Percentiles rank a stretch among this genome's conserved stretches.
Evolutionary conservation across 495 filamentous ascomycete species (phyloP).

Genomic region (Immersiella caudata): DNA sequence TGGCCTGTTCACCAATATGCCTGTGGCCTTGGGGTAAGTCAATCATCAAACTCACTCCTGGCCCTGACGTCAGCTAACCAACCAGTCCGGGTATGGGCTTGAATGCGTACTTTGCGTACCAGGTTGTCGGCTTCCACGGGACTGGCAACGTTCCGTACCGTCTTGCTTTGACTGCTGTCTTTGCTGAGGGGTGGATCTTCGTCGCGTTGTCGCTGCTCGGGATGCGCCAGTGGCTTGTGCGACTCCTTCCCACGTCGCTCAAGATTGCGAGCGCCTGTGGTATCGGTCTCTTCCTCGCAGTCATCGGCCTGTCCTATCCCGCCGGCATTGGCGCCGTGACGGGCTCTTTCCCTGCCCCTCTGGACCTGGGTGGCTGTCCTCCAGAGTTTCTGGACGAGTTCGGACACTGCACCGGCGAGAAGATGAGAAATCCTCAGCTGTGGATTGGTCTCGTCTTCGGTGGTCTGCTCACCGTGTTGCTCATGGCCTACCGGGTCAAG

Average conservation of each 20-base stretch:
- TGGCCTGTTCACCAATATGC: slow-evolving; percentile 53
- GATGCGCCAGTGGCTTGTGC: slow-evolving; percentile 78
- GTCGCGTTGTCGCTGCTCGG: slow-evolving; percentile 66
- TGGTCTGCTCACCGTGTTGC: slow-evolving; percentile 67
- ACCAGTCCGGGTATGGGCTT: slow-evolving; percentile 71
- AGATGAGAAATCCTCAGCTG: slow-evolving; percentile 38
- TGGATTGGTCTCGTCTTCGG: slow-evolving; percentile 78
- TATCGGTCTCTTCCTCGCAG: slow-evolving; percentile 72
- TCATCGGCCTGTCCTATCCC: slow-evolving; percentile 71
- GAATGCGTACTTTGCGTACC: slow-evolving; percentile 79
- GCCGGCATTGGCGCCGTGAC: slow-evolving; percentile 73
- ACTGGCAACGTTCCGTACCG: slow-evolving; percentile 65
- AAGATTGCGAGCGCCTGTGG: slow-evolving; percentile 76
- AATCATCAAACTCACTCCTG: slow-evolving; percentile 34
- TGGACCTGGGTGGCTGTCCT: slow-evolving; percentile 63
- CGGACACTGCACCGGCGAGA: slow-evolving; percentile 22
- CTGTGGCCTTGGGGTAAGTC: slow-evolving; percentile 59
- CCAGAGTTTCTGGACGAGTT: background rate
- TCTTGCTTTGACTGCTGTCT: slow-evolving; percentile 73
- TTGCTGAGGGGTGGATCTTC: slow-evolving; percentile 69
- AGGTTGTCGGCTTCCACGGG: slow-evolving; percentile 73
- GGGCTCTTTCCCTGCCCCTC: slow-evolving; percentile 57
- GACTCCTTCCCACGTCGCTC: slow-evolving; percentile 70
- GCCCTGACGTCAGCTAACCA: slow-evolving; percentile 16
- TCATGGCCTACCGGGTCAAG: slow-evolving; percentile 79